phyloP scores from a whole-genome alignment of 352 stramenopile genomes.

The Globisporangium heterothallicum region DNA sequence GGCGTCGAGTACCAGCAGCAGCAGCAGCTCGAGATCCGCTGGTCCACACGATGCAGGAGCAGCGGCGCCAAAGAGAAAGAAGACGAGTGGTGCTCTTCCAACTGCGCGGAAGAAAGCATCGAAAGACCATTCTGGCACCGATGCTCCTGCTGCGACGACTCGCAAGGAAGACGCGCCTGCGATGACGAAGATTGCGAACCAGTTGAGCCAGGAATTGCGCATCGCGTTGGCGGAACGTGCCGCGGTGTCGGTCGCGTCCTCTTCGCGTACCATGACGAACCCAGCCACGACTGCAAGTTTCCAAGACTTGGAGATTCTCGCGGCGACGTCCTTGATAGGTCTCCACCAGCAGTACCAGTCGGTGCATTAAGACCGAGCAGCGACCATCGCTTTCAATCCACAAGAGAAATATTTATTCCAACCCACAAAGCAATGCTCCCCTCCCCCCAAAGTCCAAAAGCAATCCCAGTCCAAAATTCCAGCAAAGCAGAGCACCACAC shows the following conservation, averaged over 20 bases:
- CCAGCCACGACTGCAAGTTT: conserved; percentile 32
- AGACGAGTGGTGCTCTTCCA: conserved; percentile 24
- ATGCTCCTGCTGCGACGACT: too few relatives aligned
- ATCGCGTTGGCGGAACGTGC: conserved; percentile 18
- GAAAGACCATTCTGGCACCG: too few relatives aligned
- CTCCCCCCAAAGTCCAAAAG: too few relatives aligned
- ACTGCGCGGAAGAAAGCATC: conserved; percentile 27
- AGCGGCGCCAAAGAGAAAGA: conserved; percentile 32
- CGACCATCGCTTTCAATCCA: conserved; percentile 2
- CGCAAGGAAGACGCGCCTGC: conserved; percentile 10
- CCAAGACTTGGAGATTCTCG: conserved; percentile 72
- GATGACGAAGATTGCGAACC: conserved; percentile 19
- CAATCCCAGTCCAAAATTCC: too few relatives aligned
- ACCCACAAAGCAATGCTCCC: too few relatives aligned
- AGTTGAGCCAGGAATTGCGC: conserved; percentile 35
- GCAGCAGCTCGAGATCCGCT: not conserved
- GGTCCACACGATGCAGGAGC: not conserved
- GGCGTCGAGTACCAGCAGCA: not conserved
- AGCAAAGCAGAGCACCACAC: too few relatives aligned
- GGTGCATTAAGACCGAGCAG: conserved; percentile 40
- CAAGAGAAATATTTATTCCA: not conserved
- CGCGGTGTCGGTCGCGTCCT: not conserved
- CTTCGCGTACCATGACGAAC: too few relatives aligned
- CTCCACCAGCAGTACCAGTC: conserved; percentile 69
- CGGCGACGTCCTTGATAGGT: conserved; percentile 65